A percentile compares a stretch with the other conserved stretches of the same genome.
Evolutionary conservation across 805 yeast species (phyloP).

Genomic region (Metschnikowia colocasiae): DNA sequence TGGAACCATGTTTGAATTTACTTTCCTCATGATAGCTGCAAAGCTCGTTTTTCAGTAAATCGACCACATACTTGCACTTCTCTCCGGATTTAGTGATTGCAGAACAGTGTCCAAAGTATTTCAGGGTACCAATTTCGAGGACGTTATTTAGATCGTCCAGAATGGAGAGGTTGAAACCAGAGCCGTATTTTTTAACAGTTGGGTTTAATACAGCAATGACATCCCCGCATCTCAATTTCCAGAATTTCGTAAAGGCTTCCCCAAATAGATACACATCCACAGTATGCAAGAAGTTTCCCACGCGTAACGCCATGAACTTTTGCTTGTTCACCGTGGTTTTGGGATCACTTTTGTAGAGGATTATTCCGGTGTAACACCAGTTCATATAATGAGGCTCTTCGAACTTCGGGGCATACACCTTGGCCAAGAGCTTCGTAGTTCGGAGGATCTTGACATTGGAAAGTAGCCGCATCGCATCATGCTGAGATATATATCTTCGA

Average conservation of each 20-base stretch:
- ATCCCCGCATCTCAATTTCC: constrained; percentile 74
- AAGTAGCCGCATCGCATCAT: constrained; percentile 25
- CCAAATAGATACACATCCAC: constrained; percentile 64
- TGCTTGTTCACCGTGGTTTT: constrained; percentile 37
- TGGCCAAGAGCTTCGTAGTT: constrained; percentile 57
- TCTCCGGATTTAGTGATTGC: constrained; percentile 44
- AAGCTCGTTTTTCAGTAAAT: constrained; percentile 47
- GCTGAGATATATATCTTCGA: constrained; percentile 10
- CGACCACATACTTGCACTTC: constrained; percentile 59
- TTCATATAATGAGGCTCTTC: constrained; percentile 67
- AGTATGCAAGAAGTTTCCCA: constrained; percentile 65
- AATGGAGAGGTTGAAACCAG: constrained; percentile 52
- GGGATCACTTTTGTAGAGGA: constrained; percentile 55
- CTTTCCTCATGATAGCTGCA: constrained; percentile 74
- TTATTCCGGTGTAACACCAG: constrained; percentile 76
- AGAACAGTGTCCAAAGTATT: constrained; percentile 67
- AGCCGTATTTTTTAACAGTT: constrained; percentile 35
- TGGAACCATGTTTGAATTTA: constrained; percentile 45
- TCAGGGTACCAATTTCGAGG: constrained; percentile 69
- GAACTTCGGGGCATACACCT: constrained; percentile 64
- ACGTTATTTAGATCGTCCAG: constrained; percentile 49
- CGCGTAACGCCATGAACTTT: constrained; percentile 56
- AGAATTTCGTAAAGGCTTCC: constrained; percentile 62
- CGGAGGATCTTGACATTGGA: constrained; percentile 52
- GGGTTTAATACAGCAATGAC: constrained; percentile 77